Evolutionary conservation across 108 stramenopile genomes (phyloP).

Genomic region (Nitzschia palea): DNA sequence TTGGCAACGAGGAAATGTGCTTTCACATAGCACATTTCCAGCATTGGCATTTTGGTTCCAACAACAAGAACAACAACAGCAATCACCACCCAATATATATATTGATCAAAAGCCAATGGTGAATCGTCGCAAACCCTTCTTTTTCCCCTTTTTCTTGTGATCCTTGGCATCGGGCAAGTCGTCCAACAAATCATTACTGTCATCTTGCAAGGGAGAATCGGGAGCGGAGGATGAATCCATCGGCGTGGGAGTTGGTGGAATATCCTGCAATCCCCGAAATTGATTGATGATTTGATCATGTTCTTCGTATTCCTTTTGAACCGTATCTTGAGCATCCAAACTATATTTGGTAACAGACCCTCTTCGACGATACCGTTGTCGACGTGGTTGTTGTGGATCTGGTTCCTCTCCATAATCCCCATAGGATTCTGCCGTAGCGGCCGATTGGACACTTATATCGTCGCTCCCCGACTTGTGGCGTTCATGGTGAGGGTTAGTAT

Average conservation of each 20-base stretch:
- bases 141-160: conserved; percentile 7
- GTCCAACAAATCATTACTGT: no score
- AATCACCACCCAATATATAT: no score
- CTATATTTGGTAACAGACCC: conserved; percentile 37
- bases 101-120: conserved; percentile 9
- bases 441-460: conserved; percentile 1
- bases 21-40: no score
- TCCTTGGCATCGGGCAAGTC: background rate
- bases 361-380: conserved; percentile 31
- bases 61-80: no score
- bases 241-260: background rate
- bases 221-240: background rate
- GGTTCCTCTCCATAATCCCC: conserved; percentile 10
- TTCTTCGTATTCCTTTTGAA: conserved; percentile 22
- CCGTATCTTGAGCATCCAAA: conserved; percentile 18
- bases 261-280: conserved; percentile 7
- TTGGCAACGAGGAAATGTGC: no score
- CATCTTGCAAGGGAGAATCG: no score
- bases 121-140: conserved; percentile 13
- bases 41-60: no score
- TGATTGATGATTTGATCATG: conserved; percentile 26
- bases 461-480: conserved; percentile 5
- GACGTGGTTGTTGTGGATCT: background rate
- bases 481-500: background rate
- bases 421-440: conserved; percentile 10